Evolutionary conservation across 768 basidiomycete genomes (phyloP).

Genomic region (Termitomyces bulborhizus): DNA sequence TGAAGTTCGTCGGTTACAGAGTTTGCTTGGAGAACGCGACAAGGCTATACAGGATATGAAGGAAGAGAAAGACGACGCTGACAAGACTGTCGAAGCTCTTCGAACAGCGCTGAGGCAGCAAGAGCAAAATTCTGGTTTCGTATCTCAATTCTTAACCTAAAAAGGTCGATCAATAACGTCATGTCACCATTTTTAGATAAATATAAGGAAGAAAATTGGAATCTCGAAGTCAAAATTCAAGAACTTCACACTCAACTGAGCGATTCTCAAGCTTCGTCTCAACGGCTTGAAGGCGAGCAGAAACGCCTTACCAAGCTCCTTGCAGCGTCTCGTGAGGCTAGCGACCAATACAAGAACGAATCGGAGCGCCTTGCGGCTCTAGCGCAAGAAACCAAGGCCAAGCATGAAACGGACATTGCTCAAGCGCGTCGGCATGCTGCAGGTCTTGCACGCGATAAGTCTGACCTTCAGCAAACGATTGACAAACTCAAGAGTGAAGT

Average conservation of each 20-base stretch:
- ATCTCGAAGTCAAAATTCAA: conserved; percentile 89
- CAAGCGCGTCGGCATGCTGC: conserved; percentile 85
- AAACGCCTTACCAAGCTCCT: conserved; percentile 76
- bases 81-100: conserved; percentile 70
- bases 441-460: conserved; percentile 85
- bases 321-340: conserved; percentile 61
- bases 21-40: conserved; percentile 86
- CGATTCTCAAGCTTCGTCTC: conserved; percentile 57
- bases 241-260: conserved; percentile 70
- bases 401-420: conserved; percentile 94
- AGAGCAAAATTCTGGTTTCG: conserved; percentile 73
- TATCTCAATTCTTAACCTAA: conserved; percentile 1
- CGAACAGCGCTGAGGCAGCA: conserved; percentile 69
- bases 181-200: conserved; percentile 51
- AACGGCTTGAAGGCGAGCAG: conserved; percentile 76
- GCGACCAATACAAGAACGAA: conserved; percentile 86
- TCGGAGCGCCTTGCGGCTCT: conserved; percentile 59
- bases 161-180: conserved; percentile 5
- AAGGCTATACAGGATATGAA: conserved; percentile 88
- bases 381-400: conserved; percentile 73
- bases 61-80: conserved; percentile 88
- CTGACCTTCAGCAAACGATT: conserved; percentile 77
- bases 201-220: conserved; percentile 99
- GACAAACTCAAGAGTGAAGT: conserved; percentile 73
- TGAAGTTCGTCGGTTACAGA: conserved; percentile 89